Percentiles rank a stretch among this genome's conserved stretches.
Evolutionary conservation across 805 yeast genomes (phyloP).

Genomic region (Kodamaea nitidulidarum): DNA sequence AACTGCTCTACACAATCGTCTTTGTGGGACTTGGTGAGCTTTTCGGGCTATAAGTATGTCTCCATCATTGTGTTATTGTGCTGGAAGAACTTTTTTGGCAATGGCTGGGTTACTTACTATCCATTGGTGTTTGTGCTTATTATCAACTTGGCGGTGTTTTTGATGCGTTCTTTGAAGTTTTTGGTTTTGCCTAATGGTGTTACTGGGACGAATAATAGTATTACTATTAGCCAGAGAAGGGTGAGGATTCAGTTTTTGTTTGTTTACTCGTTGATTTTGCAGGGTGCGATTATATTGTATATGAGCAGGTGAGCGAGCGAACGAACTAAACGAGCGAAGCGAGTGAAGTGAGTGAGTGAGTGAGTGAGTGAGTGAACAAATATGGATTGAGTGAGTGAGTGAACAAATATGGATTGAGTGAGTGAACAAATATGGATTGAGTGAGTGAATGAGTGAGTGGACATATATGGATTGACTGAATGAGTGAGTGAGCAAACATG

Average conservation of each 20-base stretch:
- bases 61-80: conserved; percentile 61
- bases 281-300: conserved; percentile 69
- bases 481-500: too few relatives aligned
- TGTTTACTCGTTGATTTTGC: conserved; percentile 77
- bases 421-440: too few relatives aligned
- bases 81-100: conserved; percentile 43
- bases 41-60: conserved; percentile 92
- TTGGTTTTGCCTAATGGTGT: conserved; percentile 57
- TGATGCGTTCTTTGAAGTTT: conserved; percentile 66
- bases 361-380: neutral
- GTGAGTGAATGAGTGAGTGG: too few relatives aligned
- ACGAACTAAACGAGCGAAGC: too few relatives aligned
- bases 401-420: too few relatives aligned
- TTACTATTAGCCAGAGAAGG: conserved; percentile 66
- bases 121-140: conserved; percentile 31
- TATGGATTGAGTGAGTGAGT: too few relatives aligned
- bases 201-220: conserved; percentile 43
- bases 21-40: conserved; percentile 79
- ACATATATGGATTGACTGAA: too few relatives aligned
- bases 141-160: conserved; percentile 50
- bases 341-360: too few relatives aligned
- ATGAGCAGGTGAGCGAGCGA: conserved; percentile 52
- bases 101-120: conserved; percentile 34
- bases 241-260: conserved; percentile 84
- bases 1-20: conserved; percentile 57